Conservation (phyloP, 2,329 filamentous ascomycete genomes). For the Coleophoma cylindrospora region DNA sequence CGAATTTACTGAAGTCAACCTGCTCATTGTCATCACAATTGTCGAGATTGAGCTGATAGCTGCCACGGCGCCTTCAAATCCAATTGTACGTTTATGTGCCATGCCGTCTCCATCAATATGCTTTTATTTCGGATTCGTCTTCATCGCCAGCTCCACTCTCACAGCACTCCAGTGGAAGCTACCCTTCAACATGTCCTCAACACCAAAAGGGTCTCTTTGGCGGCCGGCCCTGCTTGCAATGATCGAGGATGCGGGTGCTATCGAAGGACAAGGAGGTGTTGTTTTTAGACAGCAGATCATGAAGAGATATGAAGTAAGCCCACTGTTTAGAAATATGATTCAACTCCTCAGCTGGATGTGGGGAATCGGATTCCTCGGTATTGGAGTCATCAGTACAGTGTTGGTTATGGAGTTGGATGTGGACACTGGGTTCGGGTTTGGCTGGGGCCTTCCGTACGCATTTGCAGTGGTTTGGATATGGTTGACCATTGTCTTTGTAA, state of each 20-base stretch:
- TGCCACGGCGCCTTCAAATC: constrained; percentile 15
- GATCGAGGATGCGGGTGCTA: constrained; percentile 18
- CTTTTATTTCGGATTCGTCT: constrained; percentile 19
- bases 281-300: constrained; percentile 16
- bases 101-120: constrained; percentile 22
- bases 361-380: constrained; percentile 19
- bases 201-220: constrained; percentile 18
- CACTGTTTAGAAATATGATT: constrained; percentile 18
- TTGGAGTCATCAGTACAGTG: constrained; percentile 17
- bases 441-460: constrained; percentile 22
- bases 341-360: constrained; percentile 22
- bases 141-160: constrained; percentile 12
- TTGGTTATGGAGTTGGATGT: constrained; percentile 17
- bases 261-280: constrained; percentile 20
- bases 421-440: constrained; percentile 19
- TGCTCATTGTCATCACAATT: constrained; percentile 16
- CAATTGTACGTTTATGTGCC: constrained; percentile 18
- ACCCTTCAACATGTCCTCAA: constrained; percentile 23
- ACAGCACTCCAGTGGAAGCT: constrained; percentile 12
- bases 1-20: constrained; percentile 20
- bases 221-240: constrained; percentile 17
- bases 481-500: constrained; percentile 13
- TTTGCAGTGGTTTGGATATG: constrained; percentile 10
- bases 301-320: constrained; percentile 20
- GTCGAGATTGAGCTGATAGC: constrained; percentile 20